Evolutionary conservation across 805 yeast genomes (phyloP).

Genomic region (Candida suzukii): DNA sequence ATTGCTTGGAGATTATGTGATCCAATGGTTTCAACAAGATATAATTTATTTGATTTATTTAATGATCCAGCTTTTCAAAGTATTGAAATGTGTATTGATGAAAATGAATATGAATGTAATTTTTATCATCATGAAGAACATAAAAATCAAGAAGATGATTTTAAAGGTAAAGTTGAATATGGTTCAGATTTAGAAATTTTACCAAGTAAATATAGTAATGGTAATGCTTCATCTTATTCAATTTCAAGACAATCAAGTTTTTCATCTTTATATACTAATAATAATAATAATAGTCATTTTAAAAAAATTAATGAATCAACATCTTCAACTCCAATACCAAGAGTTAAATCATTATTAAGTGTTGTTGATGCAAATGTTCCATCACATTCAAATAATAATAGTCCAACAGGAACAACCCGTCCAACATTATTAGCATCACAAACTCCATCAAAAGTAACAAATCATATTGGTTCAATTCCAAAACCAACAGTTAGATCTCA

Average conservation of each 20-base stretch:
- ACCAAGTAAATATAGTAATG: too few species aligned
- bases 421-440: neutral
- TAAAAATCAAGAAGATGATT: constrained; percentile 4
- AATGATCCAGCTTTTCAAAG: constrained; percentile 60
- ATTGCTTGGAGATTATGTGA: constrained; percentile 77
- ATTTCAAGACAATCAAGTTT: neutral
- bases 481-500: neutral
- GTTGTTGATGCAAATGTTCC: neutral
- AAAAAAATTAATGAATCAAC: neutral
- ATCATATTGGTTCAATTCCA: neutral
- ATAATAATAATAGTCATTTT: neutral
- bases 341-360: neutral
- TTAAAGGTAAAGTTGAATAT: constrained; percentile 14
- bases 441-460: neutral
- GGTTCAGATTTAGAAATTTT: constrained; percentile 7
- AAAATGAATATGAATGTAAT: constrained; percentile 25
- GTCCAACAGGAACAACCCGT: neutral
- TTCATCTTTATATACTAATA: neutral
- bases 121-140: constrained; percentile 7
- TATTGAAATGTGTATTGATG: constrained; percentile 60
- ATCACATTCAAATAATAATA: neutral
- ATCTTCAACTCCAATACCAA: neutral
- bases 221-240: too few species aligned
- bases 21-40: constrained; percentile 50
- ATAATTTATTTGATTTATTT: constrained; percentile 50